Evolutionary conservation across 352 stramenopile species (phyloP).

Genomic region (Phytophthora tentaculata): DNA sequence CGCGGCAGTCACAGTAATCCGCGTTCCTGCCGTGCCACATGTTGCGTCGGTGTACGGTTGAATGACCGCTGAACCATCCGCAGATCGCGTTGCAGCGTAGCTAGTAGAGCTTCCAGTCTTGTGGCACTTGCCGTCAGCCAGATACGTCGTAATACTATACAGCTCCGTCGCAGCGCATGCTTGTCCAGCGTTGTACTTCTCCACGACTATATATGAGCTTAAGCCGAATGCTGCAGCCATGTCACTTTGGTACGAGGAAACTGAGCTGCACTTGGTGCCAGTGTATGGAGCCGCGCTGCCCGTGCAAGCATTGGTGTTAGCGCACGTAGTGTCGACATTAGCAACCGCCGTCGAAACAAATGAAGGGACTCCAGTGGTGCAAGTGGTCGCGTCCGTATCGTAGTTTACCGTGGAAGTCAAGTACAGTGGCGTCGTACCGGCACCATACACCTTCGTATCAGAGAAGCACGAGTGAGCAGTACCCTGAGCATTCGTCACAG

Average conservation of each 20-base stretch:
- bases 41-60: background rate
- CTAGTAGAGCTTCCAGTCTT: background rate
- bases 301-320: background rate
- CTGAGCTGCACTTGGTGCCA: background rate
- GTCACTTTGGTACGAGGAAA: background rate
- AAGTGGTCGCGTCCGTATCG: background rate
- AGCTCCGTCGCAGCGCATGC: background rate
- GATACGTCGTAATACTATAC: constrained; percentile 5
- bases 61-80: constrained; percentile 1
- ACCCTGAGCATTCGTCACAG: background rate
- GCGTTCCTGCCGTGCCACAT: background rate
- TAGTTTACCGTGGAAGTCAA: constrained; percentile 11
- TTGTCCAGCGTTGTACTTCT: constrained; percentile 4
- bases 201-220: constrained; percentile 6
- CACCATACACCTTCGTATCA: constrained; percentile 16
- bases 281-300: constrained; percentile 1
- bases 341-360: background rate
- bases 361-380: background rate
- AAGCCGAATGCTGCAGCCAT: background rate
- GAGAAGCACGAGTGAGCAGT: background rate
- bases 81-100: constrained; percentile 4
- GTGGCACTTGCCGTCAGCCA: constrained; percentile 23
- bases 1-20: background rate
- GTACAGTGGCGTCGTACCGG: constrained; percentile 1
- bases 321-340: background rate